phyloP scores from a whole-genome alignment of 441 rosid species.

The Arabidopsis lyrata region DNA sequence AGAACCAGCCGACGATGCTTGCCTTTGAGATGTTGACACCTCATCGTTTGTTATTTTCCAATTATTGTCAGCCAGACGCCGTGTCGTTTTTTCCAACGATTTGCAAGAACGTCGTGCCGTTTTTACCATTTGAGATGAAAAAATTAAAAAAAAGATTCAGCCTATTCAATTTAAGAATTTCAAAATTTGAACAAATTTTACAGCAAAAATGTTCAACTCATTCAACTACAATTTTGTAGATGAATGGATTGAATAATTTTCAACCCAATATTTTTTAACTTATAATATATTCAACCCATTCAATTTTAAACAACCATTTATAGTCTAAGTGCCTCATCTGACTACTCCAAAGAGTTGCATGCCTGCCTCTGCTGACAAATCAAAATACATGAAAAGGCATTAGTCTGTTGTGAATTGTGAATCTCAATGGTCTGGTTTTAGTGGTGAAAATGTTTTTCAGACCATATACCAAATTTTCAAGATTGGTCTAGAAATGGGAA shows the following conservation, averaged over 20 bases:
- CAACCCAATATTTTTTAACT: too few species aligned
- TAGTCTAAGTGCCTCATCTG: not conserved
- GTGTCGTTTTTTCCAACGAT: slow-evolving; percentile 8
- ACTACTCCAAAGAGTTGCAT: not conserved
- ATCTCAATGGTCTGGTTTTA: not conserved
- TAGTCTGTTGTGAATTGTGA: not conserved
- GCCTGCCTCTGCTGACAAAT: not conserved
- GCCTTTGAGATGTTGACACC: slow-evolving; percentile 3
- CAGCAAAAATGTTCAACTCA: too few species aligned
- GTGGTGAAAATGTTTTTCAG: not conserved
- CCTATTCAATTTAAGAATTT: too few species aligned
- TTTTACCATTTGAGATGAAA: too few species aligned
- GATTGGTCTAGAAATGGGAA: not conserved
- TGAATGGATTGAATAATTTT: too few species aligned
- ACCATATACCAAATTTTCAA: not conserved
- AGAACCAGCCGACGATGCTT: not conserved
- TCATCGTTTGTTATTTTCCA: slow-evolving; percentile 19
- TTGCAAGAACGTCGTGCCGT: not conserved
- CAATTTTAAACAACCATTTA: too few species aligned
- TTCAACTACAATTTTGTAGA: too few species aligned
- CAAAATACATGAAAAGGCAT: not conserved
- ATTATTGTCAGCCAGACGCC: slow-evolving; percentile 9
- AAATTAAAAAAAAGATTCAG: too few species aligned
- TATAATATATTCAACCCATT: too few species aligned
- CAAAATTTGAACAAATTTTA: too few species aligned